Base-by-base conservation (phyloP, 2,329 filamentous ascomycete species). In the Fusarium haematococcum region DNA sequence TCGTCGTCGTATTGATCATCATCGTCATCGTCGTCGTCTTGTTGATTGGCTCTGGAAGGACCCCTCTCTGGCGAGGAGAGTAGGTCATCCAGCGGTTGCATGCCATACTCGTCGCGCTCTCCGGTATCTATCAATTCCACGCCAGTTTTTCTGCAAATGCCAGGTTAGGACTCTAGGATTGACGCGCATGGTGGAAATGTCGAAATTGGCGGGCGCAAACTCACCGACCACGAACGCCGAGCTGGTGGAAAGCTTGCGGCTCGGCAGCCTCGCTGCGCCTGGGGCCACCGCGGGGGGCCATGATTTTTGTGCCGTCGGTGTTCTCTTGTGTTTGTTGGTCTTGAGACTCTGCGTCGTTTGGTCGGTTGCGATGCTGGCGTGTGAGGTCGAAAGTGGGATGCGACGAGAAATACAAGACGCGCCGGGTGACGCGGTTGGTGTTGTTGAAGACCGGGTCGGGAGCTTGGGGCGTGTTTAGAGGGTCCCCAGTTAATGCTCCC, bases 71-170 rank as follows among this genome's bases (percentile, higher is more conserved):
- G 95, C 23, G 95, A 98, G 10, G 95, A 98, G 83, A 98, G 98
- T 75, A 98, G 91, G 75, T 91, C 91, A 39, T 96, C 94, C 68
- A 98, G 89, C 39, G 94, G 93, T 81, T 98, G 95, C 86, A 99
- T 91, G 82, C 96, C 97, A 87, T 98, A 88, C 81, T 97, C 95
- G 84, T 98, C 96, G 84, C 95, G 93, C 70, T 92, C 87, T 62
- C 94, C 94, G 65, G 87, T 91, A 79, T 98, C 94, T 78, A 91
- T 90, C 35, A 98, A 84, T 1, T 91, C 93, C 30, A 97, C 89
- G 52, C 97, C 97, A 1, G 97, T 99, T 88, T 97, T 97, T 77
- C 96, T 98, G 75, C 59, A 57, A 37, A 52, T 11, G 1, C 18
- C 13, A 27, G 6, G 63, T 78, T 35, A 78, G 65, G 23, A 32